Conservation (phyloP, 805 yeast genomes). For the Saccharomycopsis fermentans region DNA sequence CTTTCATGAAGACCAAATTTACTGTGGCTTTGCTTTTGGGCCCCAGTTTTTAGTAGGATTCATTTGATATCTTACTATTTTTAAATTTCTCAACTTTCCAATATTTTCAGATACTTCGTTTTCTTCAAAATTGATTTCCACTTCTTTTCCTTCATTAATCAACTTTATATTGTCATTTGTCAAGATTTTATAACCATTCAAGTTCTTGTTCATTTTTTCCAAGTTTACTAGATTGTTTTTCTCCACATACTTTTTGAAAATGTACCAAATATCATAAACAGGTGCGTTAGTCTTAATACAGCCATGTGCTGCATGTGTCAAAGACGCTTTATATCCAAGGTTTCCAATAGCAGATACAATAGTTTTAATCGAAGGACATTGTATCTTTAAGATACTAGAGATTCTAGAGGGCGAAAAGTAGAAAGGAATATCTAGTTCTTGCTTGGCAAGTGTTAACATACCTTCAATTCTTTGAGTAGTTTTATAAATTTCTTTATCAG, state of each 20-base stretch:
- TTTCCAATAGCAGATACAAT: slow-evolving; percentile 77
- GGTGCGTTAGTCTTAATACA: slow-evolving; percentile 88
- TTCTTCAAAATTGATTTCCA: slow-evolving; percentile 46
- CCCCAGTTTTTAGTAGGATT: slow-evolving; percentile 97
- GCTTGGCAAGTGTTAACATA: slow-evolving; percentile 76
- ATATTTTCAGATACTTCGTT: slow-evolving; percentile 49
- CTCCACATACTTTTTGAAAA: slow-evolving; percentile 55
- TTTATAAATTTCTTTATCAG: slow-evolving; percentile 42
- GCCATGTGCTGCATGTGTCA: slow-evolving; percentile 83
- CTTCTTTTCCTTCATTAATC: slow-evolving; percentile 24
- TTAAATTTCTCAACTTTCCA: slow-evolving; percentile 56
- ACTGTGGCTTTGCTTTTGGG: slow-evolving; percentile 70
- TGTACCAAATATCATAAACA: slow-evolving; percentile 65
- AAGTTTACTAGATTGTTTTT: slow-evolving; percentile 31
- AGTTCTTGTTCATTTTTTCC: slow-evolving; percentile 35
- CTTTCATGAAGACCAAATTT: not conserved
- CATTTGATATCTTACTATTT: slow-evolving; percentile 80
- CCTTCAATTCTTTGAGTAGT: slow-evolving; percentile 83
- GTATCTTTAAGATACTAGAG: slow-evolving; percentile 66
- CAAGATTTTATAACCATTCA: slow-evolving; percentile 51
- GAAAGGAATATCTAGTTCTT: slow-evolving; percentile 64
- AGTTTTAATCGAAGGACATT: slow-evolving; percentile 69
- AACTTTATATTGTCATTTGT: slow-evolving; percentile 29
- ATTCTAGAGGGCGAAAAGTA: slow-evolving; percentile 74
- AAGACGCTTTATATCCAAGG: slow-evolving; percentile 69